Base-by-base conservation (phyloP, 176 grass and related monocot genomes). In the Zoysia japonica region DNA sequence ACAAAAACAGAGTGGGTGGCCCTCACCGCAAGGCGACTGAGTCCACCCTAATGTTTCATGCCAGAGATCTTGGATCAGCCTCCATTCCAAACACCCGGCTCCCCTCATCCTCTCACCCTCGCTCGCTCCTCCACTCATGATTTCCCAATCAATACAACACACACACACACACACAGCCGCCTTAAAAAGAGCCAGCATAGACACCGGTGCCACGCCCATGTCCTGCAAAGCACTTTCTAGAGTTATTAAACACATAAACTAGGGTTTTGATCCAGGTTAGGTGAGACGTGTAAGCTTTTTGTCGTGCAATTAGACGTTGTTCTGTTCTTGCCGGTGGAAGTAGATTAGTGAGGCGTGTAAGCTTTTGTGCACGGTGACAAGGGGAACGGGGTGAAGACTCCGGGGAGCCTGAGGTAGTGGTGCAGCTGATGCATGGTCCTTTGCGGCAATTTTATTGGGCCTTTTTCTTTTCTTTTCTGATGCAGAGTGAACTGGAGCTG, bases 31-130 rank as follows among this genome's bases (percentile, higher is more conserved):
- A 67, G 35, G 10, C 39, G 11, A 12, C 0, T 9, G 9, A 38
- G 36, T 52, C 28, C 28, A 28, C 14, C 57, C 64, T 16, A 48
- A 11, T 20, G 46, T 79, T 67, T 12, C 4, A 12, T 16, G 37
- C n/a, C 35, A 8, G 28, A 47, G 85, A 87, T 82, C 85, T 87
- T 87, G 85, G 85, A 82, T 12, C 78, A 87, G 78, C 85, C 85
- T 87, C 65, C 85, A 87, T 87, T 87, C 85, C 85, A 64, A 12
- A 87, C 85, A 82, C 78, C 47, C 2, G 47, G 72, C 72, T 81
- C 47, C 78, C 67, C 65, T 41, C 65, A n/a, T 40, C 68, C 41
- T n/a, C 44, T 72, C 51, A 7, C 15, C 7, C 49, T 55, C 55
- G 19, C 54, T 72, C 39, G 9, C 44, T 13, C 3, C 5, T 12